Evolutionary conservation across 2,329 filamentous ascomycete species (phyloP).

Genomic region (Dactylonectria macrodidyma): DNA sequence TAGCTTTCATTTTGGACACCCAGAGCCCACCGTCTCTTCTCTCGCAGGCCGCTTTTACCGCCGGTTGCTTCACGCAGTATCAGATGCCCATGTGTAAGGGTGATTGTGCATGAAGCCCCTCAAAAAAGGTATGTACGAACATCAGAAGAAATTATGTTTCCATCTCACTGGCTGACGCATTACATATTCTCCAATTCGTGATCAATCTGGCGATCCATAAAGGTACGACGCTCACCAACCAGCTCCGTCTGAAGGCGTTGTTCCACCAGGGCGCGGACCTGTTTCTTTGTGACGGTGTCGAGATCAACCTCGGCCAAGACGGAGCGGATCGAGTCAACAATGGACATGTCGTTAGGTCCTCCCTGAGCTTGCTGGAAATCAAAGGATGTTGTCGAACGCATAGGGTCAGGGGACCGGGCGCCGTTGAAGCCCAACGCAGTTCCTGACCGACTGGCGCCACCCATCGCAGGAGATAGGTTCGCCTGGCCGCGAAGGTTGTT

Average conservation of each 20-base stretch:
- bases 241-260: constrained; percentile 93
- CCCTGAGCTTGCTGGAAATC: constrained; percentile 72
- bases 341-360: constrained; percentile 84
- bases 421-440: constrained; percentile 64
- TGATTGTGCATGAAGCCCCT: constrained; percentile 17
- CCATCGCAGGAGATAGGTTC: constrained; percentile 63
- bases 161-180: constrained; percentile 35
- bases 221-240: constrained; percentile 86
- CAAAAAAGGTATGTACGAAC: constrained; percentile 38
- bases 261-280: constrained; percentile 91
- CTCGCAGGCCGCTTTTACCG: constrained; percentile 2
- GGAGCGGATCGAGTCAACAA: constrained; percentile 86
- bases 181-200: constrained; percentile 94
- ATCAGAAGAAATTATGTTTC: constrained; percentile 33
- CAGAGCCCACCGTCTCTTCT: constrained; percentile 17
- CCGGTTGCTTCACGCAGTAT: not conserved
- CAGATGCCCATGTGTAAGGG: not conserved
- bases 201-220: constrained; percentile 95
- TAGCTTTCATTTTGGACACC: constrained; percentile 41
- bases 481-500: constrained; percentile 69
- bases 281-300: constrained; percentile 98
- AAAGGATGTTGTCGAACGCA: constrained; percentile 68
- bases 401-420: constrained; percentile 61
- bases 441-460: constrained; percentile 57
- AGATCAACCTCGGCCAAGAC: constrained; percentile 92